These are phyloP conservation scores for Pythium vanterpoolii DNA, from an alignment of 352 stramenopile species.

Conservation along the genomic window DNA sequence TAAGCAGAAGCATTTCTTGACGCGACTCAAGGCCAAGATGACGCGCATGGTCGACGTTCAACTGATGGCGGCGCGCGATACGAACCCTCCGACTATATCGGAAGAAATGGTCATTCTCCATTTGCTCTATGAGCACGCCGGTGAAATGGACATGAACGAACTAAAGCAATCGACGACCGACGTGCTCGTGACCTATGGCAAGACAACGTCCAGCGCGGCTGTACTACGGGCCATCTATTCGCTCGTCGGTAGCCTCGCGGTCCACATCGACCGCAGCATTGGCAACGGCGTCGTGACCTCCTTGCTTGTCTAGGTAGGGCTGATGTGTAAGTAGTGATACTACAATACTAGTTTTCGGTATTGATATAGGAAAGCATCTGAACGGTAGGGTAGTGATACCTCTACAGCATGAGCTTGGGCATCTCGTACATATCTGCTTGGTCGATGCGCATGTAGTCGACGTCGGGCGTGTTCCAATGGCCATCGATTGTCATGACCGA, in stretches of 20 bases:
- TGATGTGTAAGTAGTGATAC: not conserved
- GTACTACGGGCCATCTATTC: constrained; percentile 66
- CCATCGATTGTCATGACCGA: constrained; percentile 35
- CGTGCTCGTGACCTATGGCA: constrained; percentile 41
- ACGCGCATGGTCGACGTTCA: constrained; percentile 59
- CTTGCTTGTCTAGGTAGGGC: constrained; percentile 50
- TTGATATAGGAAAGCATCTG: too few species aligned
- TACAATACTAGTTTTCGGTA: not conserved
- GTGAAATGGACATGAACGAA: constrained; percentile 63
- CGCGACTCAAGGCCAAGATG: constrained; percentile 55
- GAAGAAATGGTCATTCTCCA: constrained; percentile 64
- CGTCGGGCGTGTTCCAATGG: constrained; percentile 14
- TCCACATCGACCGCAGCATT: constrained; percentile 68
- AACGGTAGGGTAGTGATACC: not conserved
- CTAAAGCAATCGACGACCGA: constrained; percentile 49
- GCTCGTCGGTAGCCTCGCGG: constrained; percentile 59
- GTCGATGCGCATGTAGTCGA: constrained; percentile 9
- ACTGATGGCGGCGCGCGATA: constrained; percentile 36
- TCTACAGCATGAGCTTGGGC: constrained; percentile 15
- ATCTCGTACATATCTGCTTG: constrained; percentile 20
- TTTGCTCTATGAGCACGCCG: constrained; percentile 53
- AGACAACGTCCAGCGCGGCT: constrained; percentile 35
- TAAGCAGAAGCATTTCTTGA: constrained; percentile 35
- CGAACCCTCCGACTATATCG: constrained; percentile 30
- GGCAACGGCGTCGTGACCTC: constrained; percentile 64